Base-by-base conservation (phyloP, 305 asterid genomes). In the Fraxinus baroniana region DNA sequence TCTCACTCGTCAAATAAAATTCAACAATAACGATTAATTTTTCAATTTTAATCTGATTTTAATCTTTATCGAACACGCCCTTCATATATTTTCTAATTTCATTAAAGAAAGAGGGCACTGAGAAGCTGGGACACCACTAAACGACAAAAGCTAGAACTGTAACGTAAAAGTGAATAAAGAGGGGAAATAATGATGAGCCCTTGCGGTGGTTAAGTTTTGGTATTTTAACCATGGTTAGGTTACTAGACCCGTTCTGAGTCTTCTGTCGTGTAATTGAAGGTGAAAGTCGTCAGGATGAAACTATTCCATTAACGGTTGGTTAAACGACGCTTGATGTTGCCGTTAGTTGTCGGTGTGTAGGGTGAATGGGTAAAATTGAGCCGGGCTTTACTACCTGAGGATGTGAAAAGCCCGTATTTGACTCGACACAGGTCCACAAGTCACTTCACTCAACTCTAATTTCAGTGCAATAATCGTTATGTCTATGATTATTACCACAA, bases 261-360 rank as follows among this genome's bases (percentile, higher is more conserved):
- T n/a, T n/a, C n/a, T n/a, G n/a, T n/a, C 68, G 85, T 81, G 86
- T 49, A 73, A 44, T 46, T 68, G 83, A 76, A 75, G 82, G 62
- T 83, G 62, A 79, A 75, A 81, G 60, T 36, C 33, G 26, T 81
- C 60, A 4, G 60, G 20, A 49, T 49, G 3, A 41, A 49, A 49
- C n/a, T 49, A 15, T 52, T 17, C 62, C 62, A 52, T 17, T 17
- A 17, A 52, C 62, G 62, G 22, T 52, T 52, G 8, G 62, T 17
- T 52, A 52, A 84, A 88, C 90, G 82, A 76, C 80, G 81, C 32
- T 20, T 41, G 37, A 15, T 4, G 32, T 35, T 79, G 85, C 84
- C 87, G 86, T 88, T 36, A 82, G 84, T 78, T 86, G 86, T 82
- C 86, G 89, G 87, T 41, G 82, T 30, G 18, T 79, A 74, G 74